These are phyloP conservation scores for Athelia sp. DNA, from an alignment of 1,284 basidiomycete genomes.

Conservation along the genomic window DNA sequence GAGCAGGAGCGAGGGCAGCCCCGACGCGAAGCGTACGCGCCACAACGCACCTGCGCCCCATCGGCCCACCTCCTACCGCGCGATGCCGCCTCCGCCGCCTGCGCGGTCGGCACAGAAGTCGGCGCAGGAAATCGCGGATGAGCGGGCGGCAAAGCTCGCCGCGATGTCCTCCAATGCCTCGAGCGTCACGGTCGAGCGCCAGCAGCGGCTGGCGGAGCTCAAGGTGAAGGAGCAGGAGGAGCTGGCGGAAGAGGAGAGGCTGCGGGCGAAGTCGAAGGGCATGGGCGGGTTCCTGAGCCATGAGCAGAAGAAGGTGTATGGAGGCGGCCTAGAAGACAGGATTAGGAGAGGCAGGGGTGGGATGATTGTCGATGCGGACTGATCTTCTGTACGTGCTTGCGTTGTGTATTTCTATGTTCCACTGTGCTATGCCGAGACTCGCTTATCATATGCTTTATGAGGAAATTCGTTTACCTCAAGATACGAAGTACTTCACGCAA, in stretches of 20 bases:
- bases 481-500: too few relatives aligned
- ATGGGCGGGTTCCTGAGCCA: conserved; percentile 68
- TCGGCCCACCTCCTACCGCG: conserved; percentile 18
- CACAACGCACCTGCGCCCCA: conserved; percentile 31
- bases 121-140: conserved; percentile 29
- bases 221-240: conserved; percentile 72
- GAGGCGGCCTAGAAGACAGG: conserved; percentile 74
- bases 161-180: conserved; percentile 80
- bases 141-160: conserved; percentile 78
- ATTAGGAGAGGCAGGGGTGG: conserved; percentile 63
- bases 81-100: conserved; percentile 11
- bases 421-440: too few relatives aligned
- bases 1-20: conserved; percentile 33
- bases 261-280: conserved; percentile 60
- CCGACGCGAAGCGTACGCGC: conserved; percentile 35
- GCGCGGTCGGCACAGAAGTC: neutral
- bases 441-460: too few relatives aligned
- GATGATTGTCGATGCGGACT: conserved; percentile 55
- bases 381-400: conserved; percentile 1
- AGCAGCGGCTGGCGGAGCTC: conserved; percentile 56
- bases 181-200: conserved; percentile 59
- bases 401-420: conserved; percentile 1
- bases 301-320: conserved; percentile 76
- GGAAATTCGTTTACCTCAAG: too few relatives aligned
- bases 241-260: conserved; percentile 56